These are phyloP conservation scores for Neofusicoccum sp. DNA, from an alignment of 2,329 filamentous ascomycete species.

Conservation along the genomic window DNA sequence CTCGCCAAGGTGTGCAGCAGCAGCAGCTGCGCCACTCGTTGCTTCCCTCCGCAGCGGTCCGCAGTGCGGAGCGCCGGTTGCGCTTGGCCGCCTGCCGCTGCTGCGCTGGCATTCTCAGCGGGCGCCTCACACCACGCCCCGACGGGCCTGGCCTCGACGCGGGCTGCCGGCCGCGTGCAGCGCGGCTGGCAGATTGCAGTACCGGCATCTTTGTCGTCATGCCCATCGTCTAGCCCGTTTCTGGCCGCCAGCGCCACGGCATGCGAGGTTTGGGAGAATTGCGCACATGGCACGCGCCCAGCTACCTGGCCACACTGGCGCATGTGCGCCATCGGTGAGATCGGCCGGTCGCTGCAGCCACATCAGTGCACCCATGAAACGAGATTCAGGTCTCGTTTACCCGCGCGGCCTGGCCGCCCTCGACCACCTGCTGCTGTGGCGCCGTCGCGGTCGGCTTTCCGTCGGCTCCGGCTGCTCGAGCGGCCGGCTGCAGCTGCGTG, in stretches of 20 bases:
- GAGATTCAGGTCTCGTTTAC: slow-evolving; percentile 9
- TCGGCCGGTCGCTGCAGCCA: neutral
- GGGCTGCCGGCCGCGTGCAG: neutral
- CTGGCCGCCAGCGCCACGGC: neutral
- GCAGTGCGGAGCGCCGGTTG: neutral
- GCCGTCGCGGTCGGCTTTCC: too few relatives aligned
- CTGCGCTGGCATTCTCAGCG: neutral
- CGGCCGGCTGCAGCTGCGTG: too few relatives aligned
- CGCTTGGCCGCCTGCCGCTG: neutral
- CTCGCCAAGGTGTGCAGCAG: too few relatives aligned
- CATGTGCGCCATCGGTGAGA: neutral
- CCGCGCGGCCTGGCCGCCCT: neutral
- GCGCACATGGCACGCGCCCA: neutral
- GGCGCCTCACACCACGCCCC: neutral
- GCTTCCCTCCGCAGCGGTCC: neutral
- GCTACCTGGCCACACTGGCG: neutral
- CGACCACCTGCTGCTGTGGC: too few relatives aligned
- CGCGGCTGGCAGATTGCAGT: slow-evolving; percentile 13
- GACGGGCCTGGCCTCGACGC: neutral
- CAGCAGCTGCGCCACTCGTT: neutral
- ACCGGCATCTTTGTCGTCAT: slow-evolving; percentile 1
- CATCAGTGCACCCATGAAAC: neutral
- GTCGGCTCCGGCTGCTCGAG: too few relatives aligned
- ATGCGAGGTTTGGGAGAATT: neutral
- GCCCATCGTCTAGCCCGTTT: neutral